These are phyloP conservation scores for Ascocoryne sarcoides DNA, from an alignment of 2,329 filamentous ascomycete genomes.

Conservation along the genomic window DNA sequence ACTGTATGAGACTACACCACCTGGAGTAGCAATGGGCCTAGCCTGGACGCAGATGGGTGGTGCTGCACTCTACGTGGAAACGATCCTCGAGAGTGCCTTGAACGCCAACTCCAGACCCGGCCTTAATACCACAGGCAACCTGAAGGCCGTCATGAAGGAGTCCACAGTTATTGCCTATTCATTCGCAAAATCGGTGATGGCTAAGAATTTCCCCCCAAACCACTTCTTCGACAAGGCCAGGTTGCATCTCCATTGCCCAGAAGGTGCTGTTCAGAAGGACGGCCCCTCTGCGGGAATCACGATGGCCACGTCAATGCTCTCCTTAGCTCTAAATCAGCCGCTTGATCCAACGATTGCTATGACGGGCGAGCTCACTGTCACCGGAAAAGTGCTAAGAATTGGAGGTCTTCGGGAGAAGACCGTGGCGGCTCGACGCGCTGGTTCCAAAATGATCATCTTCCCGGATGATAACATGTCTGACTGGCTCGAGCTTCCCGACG, in stretches of 20 bases:
- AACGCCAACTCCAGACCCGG: constrained; percentile 64
- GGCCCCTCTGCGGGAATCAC: constrained; percentile 90
- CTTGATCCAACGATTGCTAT: constrained; percentile 87
- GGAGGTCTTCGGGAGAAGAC: constrained; percentile 95
- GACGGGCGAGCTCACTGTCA: constrained; percentile 95
- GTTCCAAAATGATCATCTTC: constrained; percentile 90
- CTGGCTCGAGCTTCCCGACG: constrained; percentile 94
- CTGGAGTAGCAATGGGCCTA: constrained; percentile 94
- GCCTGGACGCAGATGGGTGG: constrained; percentile 98
- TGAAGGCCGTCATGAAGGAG: constrained; percentile 97
- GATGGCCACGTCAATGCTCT: constrained; percentile 91
- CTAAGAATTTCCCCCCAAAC: constrained; percentile 77
- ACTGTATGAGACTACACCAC: constrained; percentile 85
- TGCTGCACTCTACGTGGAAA: constrained; percentile 93
- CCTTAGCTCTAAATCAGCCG: constrained; percentile 68
- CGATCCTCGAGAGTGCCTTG: constrained; percentile 80
- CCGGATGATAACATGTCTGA: constrained; percentile 92
- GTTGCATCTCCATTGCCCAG: constrained; percentile 91
- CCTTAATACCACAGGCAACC: constrained; percentile 86
- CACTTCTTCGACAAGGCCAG: constrained; percentile 93
- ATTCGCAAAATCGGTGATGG: constrained; percentile 85
- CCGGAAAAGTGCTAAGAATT: constrained; percentile 91
- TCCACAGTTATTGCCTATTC: constrained; percentile 92
- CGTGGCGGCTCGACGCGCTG: constrained; percentile 84
- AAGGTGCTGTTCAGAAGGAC: constrained; percentile 93